These are phyloP conservation scores for Francoa sonchifolia DNA, from an alignment of 441 rosid species.

Conservation along the genomic window DNA sequence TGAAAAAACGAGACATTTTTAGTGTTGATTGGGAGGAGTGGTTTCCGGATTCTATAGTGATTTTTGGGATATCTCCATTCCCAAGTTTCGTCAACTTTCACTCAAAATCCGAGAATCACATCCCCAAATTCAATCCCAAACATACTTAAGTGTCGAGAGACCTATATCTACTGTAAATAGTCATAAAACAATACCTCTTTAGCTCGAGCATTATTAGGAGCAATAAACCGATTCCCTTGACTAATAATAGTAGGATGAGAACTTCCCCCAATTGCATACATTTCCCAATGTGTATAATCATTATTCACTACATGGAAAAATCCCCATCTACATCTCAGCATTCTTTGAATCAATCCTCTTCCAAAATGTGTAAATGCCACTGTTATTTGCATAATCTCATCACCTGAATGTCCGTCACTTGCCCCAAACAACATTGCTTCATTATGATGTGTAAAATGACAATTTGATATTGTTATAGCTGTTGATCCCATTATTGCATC, in stretches of 20 bases:
- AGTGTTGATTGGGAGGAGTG: no score
- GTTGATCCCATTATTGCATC: constrained; percentile 20
- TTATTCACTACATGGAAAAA: constrained; percentile 93
- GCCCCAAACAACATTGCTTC: constrained; percentile 23
- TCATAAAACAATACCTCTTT: constrained; percentile 71
- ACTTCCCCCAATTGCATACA: constrained; percentile 95
- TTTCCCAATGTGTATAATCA: constrained; percentile 86
- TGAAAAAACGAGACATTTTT: no score
- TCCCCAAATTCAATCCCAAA: no score
- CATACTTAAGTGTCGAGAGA: no score
- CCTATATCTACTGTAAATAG: no score
- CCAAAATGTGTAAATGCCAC: constrained; percentile 69
- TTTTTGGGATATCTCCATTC: no score
- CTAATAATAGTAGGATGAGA: constrained; percentile 87
- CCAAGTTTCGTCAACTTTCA: no score
- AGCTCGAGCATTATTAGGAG: constrained; percentile 61
- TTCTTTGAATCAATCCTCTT: constrained; percentile 60
- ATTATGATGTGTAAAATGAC: constrained; percentile 19
- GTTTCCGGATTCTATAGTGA: no score
- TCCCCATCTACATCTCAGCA: constrained; percentile 85
- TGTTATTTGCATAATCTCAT: constrained; percentile 17
- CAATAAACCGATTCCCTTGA: constrained; percentile 83
- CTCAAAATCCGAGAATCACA: no score
- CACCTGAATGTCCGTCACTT: constrained; percentile 7
- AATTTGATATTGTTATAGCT: constrained; percentile 28